phyloP scores from a whole-genome alignment of 768 basidiomycete genomes.

The Sistotremastrum niveocremeum region DNA sequence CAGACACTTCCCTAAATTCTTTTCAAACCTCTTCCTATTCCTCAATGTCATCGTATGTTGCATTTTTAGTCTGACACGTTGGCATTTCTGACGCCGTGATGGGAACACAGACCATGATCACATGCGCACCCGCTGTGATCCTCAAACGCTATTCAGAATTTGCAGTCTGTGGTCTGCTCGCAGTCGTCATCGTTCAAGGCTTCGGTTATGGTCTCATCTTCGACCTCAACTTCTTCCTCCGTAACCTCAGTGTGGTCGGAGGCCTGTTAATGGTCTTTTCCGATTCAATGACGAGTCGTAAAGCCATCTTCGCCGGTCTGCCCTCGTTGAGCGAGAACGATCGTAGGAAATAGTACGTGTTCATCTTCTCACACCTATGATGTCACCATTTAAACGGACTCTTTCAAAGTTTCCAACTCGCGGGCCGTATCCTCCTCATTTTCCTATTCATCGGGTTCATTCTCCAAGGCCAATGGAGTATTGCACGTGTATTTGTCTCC shows the following conservation, averaged over 20 bases:
- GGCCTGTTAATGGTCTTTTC: conserved; percentile 99
- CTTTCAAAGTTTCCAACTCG: conserved; percentile 74
- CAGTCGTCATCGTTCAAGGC: conserved; percentile 88
- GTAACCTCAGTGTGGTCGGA: conserved; percentile 94
- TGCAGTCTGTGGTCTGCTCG: conserved; percentile 79
- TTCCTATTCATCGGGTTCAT: conserved; percentile 99
- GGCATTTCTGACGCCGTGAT: background rate
- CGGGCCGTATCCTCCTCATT: conserved; percentile 92
- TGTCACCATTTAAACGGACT: background rate
- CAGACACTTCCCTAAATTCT: conserved; percentile 87
- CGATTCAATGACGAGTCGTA: conserved; percentile 82
- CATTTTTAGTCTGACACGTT: background rate
- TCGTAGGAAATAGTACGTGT: conserved; percentile 89
- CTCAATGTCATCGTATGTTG: conserved; percentile 78
- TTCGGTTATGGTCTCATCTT: conserved; percentile 99
- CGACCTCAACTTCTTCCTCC: conserved; percentile 99
- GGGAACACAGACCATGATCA: conserved; percentile 64
- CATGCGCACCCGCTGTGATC: conserved; percentile 75
- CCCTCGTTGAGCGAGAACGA: conserved; percentile 88
- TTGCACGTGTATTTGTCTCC: conserved; percentile 77
- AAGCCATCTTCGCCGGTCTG: conserved; percentile 80
- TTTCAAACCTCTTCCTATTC: conserved; percentile 87
- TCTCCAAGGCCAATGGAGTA: conserved; percentile 81
- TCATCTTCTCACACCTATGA: background rate
- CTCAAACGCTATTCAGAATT: conserved; percentile 78